Conservation (phyloP, 352 stramenopile species). For the Phytophthora melonis region DNA sequence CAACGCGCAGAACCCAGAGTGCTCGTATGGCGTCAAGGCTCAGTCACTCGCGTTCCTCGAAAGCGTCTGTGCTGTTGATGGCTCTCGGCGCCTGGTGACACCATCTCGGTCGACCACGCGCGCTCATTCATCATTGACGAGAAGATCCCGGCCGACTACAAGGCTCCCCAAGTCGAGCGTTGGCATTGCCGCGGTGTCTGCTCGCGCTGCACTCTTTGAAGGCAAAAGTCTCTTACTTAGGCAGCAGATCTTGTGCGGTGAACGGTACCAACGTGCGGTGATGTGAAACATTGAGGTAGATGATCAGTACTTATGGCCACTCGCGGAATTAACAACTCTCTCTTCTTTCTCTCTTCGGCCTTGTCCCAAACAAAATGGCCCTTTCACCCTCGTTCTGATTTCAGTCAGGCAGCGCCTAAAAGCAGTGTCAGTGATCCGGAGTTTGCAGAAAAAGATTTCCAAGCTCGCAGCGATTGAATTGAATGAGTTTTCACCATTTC, state of each 20-base stretch:
- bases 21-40: slow-evolving; percentile 29
- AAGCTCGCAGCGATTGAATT: no score
- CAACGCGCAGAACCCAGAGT: slow-evolving; percentile 42
- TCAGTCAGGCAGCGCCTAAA: no score
- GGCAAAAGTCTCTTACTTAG: slow-evolving; percentile 34
- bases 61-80: slow-evolving; percentile 37
- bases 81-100: slow-evolving; percentile 27
- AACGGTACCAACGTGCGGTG: background rate
- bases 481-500: no score
- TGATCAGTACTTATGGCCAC: no score
- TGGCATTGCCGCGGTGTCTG: slow-evolving; percentile 23
- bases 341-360: no score
- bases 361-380: no score
- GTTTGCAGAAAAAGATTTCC: no score
- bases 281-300: background rate
- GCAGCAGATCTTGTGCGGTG: background rate
- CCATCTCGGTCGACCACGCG: slow-evolving; percentile 39
- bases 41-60: slow-evolving; percentile 35
- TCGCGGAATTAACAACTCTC: no score
- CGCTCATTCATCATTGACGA: slow-evolving; percentile 46
- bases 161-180: slow-evolving; percentile 16
- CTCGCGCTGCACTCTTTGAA: slow-evolving; percentile 35
- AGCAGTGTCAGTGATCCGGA: no score
- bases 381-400: no score
- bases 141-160: slow-evolving; percentile 42